Evolutionary conservation across 352 stramenopile species (phyloP), one percentile per base, ranked within the genome.

Genomic region (Achlya hypogyna): DNA sequence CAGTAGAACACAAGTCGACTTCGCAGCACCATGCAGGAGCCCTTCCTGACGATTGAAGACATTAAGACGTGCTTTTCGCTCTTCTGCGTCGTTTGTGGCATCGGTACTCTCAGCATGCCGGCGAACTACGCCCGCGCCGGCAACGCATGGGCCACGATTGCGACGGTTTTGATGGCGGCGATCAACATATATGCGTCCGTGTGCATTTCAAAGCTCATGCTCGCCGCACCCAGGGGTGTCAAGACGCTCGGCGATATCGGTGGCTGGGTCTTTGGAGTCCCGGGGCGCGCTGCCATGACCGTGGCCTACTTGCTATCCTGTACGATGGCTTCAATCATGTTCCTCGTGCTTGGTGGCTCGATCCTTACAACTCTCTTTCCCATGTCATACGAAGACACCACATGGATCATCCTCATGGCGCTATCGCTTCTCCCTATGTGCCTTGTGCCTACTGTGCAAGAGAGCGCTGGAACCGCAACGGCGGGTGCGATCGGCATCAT

Each of bases 111-210:
- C 31, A n/a, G 38, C 20, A 67, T 67, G 60, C 60, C 60, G 10
- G 60, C 29, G 20, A 67, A 67, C 52, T 67, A 51, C 20, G 32
- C 60, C 28, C 60, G 60, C 32, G 32, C 60, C 1, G 60, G 60
- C 45, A 22, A 29, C 23, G 31, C 31, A 14, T 43, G 27, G 38
- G 79, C 77, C 14, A 64, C 72, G 14, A 63, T 81, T 20, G 79
- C 74, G 22, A 75, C 85, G 64, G 49, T 78, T 0, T 86, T 86
- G 69, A 88, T 88, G 79, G 77, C 76, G 0, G 76, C 81, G 42
- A 76, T 78, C 71, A 88, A 88, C 69, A 73, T 84, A 59, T 88
- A 86, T 60, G 76, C 79, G 23, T 80, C 77, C 12, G 74, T 88
- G 43, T 58, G 73, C 1, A 75, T 73, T 70, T 84, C 75, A 63